Evolutionary conservation across 2,329 filamentous ascomycete species (phyloP).

Genomic region (Sporothrix variecibatus): DNA sequence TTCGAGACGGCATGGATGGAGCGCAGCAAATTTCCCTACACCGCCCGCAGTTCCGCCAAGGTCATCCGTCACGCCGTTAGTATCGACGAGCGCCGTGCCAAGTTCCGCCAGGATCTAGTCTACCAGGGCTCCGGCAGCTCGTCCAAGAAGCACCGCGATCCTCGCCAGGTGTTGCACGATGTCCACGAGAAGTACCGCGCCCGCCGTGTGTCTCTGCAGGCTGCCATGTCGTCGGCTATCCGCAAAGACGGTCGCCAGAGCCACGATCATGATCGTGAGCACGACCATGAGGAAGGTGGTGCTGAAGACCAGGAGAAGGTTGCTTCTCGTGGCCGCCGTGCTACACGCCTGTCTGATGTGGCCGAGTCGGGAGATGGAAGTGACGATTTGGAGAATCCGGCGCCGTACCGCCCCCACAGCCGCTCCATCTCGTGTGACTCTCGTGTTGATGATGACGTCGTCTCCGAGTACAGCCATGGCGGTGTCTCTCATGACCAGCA

Average conservation of each 20-base stretch:
- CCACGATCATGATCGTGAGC: not conserved
- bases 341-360: not conserved
- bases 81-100: conserved; percentile 70
- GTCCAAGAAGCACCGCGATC: conserved; percentile 30
- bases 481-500: conserved; percentile 36
- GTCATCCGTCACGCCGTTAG: conserved; percentile 70
- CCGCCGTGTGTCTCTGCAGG: conserved; percentile 21
- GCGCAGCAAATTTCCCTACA: conserved; percentile 74
- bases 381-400: conserved; percentile 35
- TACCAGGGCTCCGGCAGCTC: conserved; percentile 47
- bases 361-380: conserved; percentile 7
- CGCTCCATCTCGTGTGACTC: conserved; percentile 38
- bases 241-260: not conserved
- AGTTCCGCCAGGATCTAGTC: conserved; percentile 71
- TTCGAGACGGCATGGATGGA: conserved; percentile 80
- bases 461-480: conserved; percentile 28
- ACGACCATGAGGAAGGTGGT: not conserved
- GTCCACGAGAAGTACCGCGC: conserved; percentile 43
- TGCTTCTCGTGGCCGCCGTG: conserved; percentile 26
- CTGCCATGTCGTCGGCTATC: conserved; percentile 12
- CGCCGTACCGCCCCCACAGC: conserved; percentile 47
- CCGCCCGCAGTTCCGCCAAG: conserved; percentile 57
- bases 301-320: not conserved
- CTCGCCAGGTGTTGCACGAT: conserved; percentile 34
- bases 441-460: conserved; percentile 5